Evolutionary conservation across 495 filamentous ascomycete species (phyloP).

Genomic region (Cryomyces antarcticus): DNA sequence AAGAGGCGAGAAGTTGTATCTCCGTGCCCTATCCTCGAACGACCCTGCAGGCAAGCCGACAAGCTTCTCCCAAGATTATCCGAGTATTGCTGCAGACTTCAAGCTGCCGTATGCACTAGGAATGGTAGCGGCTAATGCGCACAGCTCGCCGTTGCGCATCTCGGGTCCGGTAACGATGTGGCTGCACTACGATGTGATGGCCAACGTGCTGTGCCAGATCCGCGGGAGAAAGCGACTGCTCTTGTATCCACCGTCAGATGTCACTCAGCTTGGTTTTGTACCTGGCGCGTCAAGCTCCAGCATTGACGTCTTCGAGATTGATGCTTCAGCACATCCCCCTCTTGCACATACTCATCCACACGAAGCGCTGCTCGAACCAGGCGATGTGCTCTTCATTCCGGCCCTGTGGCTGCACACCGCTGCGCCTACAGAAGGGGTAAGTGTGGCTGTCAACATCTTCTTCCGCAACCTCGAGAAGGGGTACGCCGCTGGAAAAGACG

Average conservation of each 20-base stretch:
- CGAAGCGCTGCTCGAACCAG: slow-evolving; percentile 40
- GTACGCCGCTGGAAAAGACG: slow-evolving; percentile 60
- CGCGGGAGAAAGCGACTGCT: slow-evolving; percentile 47
- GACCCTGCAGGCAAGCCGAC: slow-evolving; percentile 50
- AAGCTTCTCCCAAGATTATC: slow-evolving; percentile 48
- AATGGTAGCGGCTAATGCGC: slow-evolving; percentile 37
- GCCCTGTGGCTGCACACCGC: slow-evolving; percentile 74
- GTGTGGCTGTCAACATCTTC: slow-evolving; percentile 70
- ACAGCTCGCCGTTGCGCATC: slow-evolving; percentile 63
- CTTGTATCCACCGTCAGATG: slow-evolving; percentile 61
- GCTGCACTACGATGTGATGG: slow-evolving; percentile 88
- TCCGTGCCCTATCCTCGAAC: slow-evolving; percentile 49
- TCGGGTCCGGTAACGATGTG: slow-evolving; percentile 75
- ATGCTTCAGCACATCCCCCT: slow-evolving; percentile 17
- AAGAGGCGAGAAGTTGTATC: slow-evolving; percentile 46
- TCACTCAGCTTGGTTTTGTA: slow-evolving; percentile 43
- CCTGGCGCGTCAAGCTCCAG: slow-evolving; percentile 65
- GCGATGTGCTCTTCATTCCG: slow-evolving; percentile 65
- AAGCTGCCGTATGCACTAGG: slow-evolving; percentile 40
- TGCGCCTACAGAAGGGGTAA: slow-evolving; percentile 36
- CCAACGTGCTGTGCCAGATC: slow-evolving; percentile 72
- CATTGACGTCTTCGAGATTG: slow-evolving; percentile 40
- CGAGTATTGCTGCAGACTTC: slow-evolving; percentile 48
- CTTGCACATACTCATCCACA: slow-evolving; percentile 41
- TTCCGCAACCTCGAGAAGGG: slow-evolving; percentile 48